phyloP scores from a whole-genome alignment of 768 basidiomycete species.

The Clitopilus hobsonii region DNA sequence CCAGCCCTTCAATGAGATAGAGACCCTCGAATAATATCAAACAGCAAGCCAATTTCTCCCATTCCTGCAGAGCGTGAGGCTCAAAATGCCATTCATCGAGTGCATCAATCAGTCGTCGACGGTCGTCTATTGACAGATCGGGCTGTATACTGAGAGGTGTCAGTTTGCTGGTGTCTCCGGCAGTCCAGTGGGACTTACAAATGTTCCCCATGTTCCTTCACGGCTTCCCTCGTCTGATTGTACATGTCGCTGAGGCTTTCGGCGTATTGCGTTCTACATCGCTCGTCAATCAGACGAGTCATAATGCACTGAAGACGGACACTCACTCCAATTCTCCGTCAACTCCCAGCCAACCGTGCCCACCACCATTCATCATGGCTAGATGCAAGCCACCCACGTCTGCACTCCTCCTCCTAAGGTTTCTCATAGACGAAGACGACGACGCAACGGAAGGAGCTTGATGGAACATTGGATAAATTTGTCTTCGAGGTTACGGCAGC shows the following conservation, averaged over 20 bases:
- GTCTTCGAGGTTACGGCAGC: conserved; percentile 1
- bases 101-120: conserved; percentile 57
- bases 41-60: conserved; percentile 78
- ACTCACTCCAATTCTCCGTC: conserved; percentile 46
- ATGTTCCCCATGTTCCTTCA: conserved; percentile 48
- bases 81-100: conserved; percentile 89
- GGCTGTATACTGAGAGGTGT: conserved; percentile 35
- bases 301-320: conserved; percentile 32
- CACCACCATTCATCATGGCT: conserved; percentile 60
- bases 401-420: conserved; percentile 64
- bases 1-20: conserved; percentile 74
- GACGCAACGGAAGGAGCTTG: conserved; percentile 1
- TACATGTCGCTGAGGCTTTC: conserved; percentile 86
- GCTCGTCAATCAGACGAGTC: conserved; percentile 5
- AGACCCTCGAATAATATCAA: conserved; percentile 85
- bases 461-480: neutral
- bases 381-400: conserved; percentile 88
- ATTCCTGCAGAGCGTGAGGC: conserved; percentile 76
- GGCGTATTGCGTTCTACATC: conserved; percentile 56
- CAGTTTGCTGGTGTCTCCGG: neutral
- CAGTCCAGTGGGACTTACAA: conserved; percentile 29
- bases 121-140: conserved; percentile 41
- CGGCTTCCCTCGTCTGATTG: conserved; percentile 68
- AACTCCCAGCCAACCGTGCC: conserved; percentile 66
- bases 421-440: conserved; percentile 5